Percentiles rank a stretch among this genome's conserved stretches.
Conservation (phyloP, 2,329 filamentous ascomycete genomes). For the Dothideomycetes sp. region DNA sequence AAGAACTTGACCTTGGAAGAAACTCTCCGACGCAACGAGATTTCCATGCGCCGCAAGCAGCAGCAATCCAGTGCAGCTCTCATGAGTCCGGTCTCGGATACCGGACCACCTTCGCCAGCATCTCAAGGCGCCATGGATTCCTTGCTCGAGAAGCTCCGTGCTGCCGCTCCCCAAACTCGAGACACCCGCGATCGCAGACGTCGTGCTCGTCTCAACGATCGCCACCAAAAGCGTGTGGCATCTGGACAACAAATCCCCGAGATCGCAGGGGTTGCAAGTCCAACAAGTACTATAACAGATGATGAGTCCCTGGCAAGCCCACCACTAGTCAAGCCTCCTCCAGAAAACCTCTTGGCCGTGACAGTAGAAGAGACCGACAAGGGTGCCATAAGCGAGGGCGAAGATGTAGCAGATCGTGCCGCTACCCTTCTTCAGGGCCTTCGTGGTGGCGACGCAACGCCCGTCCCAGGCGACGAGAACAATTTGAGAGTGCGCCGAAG, state of each 20-base stretch:
- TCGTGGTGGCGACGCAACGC: slow-evolving; percentile 49
- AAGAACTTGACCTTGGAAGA: slow-evolving; percentile 86
- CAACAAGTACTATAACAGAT: slow-evolving; percentile 10
- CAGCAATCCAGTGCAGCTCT: slow-evolving; percentile 54
- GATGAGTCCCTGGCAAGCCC: slow-evolving; percentile 21
- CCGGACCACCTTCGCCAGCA: slow-evolving; percentile 41
- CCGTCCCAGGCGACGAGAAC: slow-evolving; percentile 20
- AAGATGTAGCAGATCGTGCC: slow-evolving; percentile 79
- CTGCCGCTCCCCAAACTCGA: slow-evolving; percentile 79
- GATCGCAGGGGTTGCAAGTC: slow-evolving; percentile 14
- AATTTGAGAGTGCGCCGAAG: slow-evolving; percentile 50
- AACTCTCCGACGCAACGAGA: slow-evolving; percentile 73
- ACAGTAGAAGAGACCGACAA: slow-evolving; percentile 18
- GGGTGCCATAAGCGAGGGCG: slow-evolving; percentile 35
- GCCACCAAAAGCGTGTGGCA: slow-evolving; percentile 80
- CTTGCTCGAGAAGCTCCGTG: slow-evolving; percentile 85
- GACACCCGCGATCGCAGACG: slow-evolving; percentile 84
- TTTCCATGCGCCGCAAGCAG: slow-evolving; percentile 81
- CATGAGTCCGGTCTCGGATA: slow-evolving; percentile 33
- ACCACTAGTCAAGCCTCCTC: slow-evolving; percentile 18
- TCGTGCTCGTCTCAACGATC: slow-evolving; percentile 79
- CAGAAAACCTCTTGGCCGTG: not conserved
- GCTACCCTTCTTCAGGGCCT: slow-evolving; percentile 77
- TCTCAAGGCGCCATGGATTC: slow-evolving; percentile 92
- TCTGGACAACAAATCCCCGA: slow-evolving; percentile 86